These are phyloP conservation scores for Jamesozyma lodderae DNA, from an alignment of 805 yeast species.

Conservation along the genomic window DNA sequence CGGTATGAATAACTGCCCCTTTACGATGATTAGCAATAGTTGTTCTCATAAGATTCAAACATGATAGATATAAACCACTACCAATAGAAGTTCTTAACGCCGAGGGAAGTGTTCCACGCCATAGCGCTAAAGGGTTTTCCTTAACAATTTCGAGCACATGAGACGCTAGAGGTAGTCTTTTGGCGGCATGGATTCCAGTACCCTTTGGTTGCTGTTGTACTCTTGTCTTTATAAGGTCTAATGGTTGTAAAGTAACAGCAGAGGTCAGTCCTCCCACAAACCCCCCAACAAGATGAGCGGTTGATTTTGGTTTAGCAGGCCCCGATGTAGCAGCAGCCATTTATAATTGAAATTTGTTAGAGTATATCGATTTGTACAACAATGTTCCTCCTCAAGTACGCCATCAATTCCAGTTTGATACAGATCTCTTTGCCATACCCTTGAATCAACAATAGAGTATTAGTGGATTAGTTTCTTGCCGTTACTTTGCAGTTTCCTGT, in stretches of 20 bases:
- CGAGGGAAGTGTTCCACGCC: constrained; percentile 94
- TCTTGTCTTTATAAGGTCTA: constrained; percentile 81
- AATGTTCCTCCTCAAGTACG: no score
- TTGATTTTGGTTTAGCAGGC: constrained; percentile 12
- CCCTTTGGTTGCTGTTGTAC: constrained; percentile 48
- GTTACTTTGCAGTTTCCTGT: no score
- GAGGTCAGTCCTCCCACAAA: constrained; percentile 78
- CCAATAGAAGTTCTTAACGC: constrained; percentile 86
- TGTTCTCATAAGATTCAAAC: constrained; percentile 54
- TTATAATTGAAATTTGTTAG: no score
- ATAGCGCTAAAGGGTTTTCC: constrained; percentile 38
- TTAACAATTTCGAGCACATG: constrained; percentile 32
- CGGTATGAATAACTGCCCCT: not conserved
- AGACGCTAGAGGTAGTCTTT: not conserved
- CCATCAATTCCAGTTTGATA: no score
- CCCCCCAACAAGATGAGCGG: constrained; percentile 64
- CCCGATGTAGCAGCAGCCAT: no score
- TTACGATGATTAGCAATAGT: constrained; percentile 32
- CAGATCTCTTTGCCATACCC: no score
- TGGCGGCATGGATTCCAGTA: no score
- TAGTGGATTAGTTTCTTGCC: no score
- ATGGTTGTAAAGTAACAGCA: constrained; percentile 74
- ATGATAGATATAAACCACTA: constrained; percentile 74
- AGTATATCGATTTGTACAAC: no score
- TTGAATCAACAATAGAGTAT: no score